A percentile compares a stretch with the other conserved stretches of the same genome.
phyloP scores from a whole-genome alignment of 495 filamentous ascomycete species.

The Neurospora sp. region DNA sequence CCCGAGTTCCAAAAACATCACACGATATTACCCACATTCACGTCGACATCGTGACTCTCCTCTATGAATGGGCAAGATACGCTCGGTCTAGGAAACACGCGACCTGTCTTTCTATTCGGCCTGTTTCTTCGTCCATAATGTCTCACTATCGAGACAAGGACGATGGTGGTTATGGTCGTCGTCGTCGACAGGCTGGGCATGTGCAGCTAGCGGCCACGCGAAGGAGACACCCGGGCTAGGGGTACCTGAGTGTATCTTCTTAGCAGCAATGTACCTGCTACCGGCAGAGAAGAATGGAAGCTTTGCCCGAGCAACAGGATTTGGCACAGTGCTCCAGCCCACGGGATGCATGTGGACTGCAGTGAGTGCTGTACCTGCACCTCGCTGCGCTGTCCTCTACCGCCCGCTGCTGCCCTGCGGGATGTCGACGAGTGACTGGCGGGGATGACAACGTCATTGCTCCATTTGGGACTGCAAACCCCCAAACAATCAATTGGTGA shows the following conservation, averaged over 20 bases:
- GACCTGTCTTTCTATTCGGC: background rate
- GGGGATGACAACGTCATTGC: conserved; percentile 1
- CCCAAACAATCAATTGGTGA: background rate
- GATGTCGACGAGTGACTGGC: background rate
- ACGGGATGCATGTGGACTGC: background rate
- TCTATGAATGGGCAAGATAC: background rate
- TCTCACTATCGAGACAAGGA: background rate
- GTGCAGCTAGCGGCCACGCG: background rate
- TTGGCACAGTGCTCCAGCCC: background rate
- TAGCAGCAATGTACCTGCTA: background rate
- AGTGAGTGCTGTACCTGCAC: background rate
- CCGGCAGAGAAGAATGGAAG: background rate
- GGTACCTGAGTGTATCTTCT: background rate
- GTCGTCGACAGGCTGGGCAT: background rate
- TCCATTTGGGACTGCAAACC: background rate
- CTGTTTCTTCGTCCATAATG: background rate
- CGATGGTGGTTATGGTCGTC: background rate
- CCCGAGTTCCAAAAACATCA: background rate
- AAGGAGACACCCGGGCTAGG: background rate
- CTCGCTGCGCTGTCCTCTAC: background rate
- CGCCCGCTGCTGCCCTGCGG: background rate
- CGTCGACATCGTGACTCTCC: background rate
- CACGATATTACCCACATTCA: background rate
- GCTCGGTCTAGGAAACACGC: background rate
- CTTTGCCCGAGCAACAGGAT: background rate